phyloP scores from a whole-genome alignment of 257 asterid species.

The Nicotiana knightiana region DNA sequence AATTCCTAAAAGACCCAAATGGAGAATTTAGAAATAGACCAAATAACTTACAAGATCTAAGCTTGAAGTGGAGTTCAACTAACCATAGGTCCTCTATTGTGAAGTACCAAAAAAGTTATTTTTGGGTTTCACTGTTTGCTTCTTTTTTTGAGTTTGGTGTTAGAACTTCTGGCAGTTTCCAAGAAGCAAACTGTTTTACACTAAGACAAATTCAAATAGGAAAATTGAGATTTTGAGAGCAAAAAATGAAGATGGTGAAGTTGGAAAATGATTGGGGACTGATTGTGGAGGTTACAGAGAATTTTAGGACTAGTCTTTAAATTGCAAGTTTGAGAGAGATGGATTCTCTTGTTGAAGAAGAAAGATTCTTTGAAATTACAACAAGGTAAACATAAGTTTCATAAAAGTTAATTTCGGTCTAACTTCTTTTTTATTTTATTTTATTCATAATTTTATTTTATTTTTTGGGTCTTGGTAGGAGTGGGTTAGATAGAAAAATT shows the following conservation, averaged over 20 bases:
- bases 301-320: background rate
- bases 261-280: background rate
- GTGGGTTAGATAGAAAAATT: background rate
- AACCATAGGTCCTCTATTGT: constrained; percentile 1
- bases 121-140: background rate
- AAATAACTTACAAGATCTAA: constrained; percentile 6
- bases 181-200: background rate
- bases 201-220: background rate
- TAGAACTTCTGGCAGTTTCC: background rate
- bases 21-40: background rate
- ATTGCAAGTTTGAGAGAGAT: background rate
- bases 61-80: constrained; percentile 3
- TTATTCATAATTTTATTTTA: too few species aligned
- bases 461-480: background rate
- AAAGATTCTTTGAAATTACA: background rate
- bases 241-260: background rate
- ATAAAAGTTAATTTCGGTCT: background rate
- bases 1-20: background rate
- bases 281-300: background rate
- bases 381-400: background rate
- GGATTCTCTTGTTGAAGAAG: background rate
- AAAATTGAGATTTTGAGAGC: background rate
- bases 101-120: background rate
- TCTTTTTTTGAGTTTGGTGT: background rate
- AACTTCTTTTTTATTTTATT: background rate